Percentiles rank a stretch among this genome's conserved stretches.
phyloP scores from a whole-genome alignment of 1,284 basidiomycete genomes.

The Erythrobasidium hasegawianum region DNA sequence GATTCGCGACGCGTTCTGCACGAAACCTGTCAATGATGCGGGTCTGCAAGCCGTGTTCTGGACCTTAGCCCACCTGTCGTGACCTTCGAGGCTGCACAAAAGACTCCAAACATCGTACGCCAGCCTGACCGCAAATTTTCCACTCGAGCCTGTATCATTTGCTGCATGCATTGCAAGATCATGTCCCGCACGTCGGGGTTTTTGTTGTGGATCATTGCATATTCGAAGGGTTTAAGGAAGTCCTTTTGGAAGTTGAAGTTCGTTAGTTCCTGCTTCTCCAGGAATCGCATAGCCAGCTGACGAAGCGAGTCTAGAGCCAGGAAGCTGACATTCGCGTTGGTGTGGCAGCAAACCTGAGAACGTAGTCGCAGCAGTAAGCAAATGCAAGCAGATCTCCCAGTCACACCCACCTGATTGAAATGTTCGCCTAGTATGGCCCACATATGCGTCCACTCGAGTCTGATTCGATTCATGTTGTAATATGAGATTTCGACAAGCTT shows the following conservation, averaged over 20 bases:
- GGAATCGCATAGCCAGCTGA: slow-evolving; percentile 95
- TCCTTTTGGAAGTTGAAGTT: slow-evolving; percentile 99
- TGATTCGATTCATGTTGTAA: slow-evolving; percentile 99
- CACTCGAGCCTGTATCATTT: slow-evolving; percentile 95
- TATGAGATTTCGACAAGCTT: slow-evolving; percentile 99
- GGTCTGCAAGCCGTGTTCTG: no score
- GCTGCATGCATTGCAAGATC: slow-evolving; percentile 95
- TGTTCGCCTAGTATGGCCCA: slow-evolving; percentile 99
- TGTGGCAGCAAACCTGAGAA: slow-evolving; percentile 88
- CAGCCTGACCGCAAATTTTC: slow-evolving; percentile 97
- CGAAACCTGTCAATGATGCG: neutral
- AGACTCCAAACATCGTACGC: slow-evolving; percentile 98
- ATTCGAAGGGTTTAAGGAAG: slow-evolving; percentile 95
- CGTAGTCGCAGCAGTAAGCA: neutral
- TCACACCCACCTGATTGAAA: slow-evolving; percentile 78
- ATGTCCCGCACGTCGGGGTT: slow-evolving; percentile 95
- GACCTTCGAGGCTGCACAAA: slow-evolving; percentile 93
- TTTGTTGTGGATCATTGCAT: slow-evolving; percentile 93
- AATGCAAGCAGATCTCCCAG: neutral
- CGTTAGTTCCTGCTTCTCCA: slow-evolving; percentile 96
- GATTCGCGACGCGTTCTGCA: slow-evolving; percentile 80
- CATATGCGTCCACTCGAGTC: slow-evolving; percentile 96
- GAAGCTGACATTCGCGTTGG: slow-evolving; percentile 92
- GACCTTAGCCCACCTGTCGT: slow-evolving; percentile 68
- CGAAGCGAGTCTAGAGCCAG: slow-evolving; percentile 97